Base-by-base conservation (phyloP, 768 basidiomycete genomes). In the Suillus weaverae region DNA sequence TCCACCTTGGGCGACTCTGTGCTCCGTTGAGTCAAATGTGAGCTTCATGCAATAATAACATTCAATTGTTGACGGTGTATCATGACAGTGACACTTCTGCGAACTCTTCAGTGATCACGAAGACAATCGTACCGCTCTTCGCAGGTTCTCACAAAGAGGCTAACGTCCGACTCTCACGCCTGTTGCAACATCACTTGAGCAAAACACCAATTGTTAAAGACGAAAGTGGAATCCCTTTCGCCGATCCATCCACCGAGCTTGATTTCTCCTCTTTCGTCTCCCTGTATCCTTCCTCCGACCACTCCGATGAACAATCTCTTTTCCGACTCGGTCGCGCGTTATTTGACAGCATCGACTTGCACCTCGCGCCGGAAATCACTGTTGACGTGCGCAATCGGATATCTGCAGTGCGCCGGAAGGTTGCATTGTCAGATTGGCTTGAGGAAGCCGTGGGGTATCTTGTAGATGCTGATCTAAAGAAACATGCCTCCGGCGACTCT, bases 271-370 rank as follows among this genome's bases (percentile, higher is more conserved):
- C 94, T 7, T 95, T 96, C 71, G 81, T 84, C 5, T 77, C 85
- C 10, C 79, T 93, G 26, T 94, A 94, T 74, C 83, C 89, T 7
- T 76, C 86, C 6, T 86, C 86, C 30, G 92, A 97, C 69, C 80
- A 81, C 8, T 86, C 90, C 0, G 85, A 85, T 67, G 90, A 94
- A 70, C 91, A 94, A 1, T 83, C 83, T 9, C 75, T 98, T 43
- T 98, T 95, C 81, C 89, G 91, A n/a, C 86, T 99, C 1, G 95
- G 93, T 3, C 84, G 84, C 22, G 92, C 93, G 1, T 81, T 99
- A 1, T 99, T 98, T 72, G 97, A 99, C 76, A 84, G 85, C 22
- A 84, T 97, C 56, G 85, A 91, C 67, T 84, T 92, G 36, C 80
- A 80, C 18, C 79, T 96, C 0, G 83, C 81, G 11, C 66, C 77